Percentiles rank a stretch among this genome's conserved stretches.
Conservation (phyloP, 768 basidiomycete genomes). For the Psilocybe azurescens region DNA sequence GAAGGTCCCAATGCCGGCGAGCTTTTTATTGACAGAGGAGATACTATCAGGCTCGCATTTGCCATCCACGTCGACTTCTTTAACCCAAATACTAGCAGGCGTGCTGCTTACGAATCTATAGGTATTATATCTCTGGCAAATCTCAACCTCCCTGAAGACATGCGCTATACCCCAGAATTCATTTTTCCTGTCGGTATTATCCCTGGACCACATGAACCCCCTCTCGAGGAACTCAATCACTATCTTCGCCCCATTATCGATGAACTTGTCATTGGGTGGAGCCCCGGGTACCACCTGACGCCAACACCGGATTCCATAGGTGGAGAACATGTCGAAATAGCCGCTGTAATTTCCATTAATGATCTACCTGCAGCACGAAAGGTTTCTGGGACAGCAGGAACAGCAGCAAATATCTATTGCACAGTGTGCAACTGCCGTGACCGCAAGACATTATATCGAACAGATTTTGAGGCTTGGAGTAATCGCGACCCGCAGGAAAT, state of each 20-base stretch:
- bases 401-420: conserved; percentile 9
- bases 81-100: conserved; percentile 1
- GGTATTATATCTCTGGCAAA: conserved; percentile 7
- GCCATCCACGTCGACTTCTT: neutral
- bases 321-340: conserved; percentile 6
- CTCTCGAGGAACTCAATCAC: conserved; percentile 32
- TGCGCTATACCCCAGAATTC: conserved; percentile 14
- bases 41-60: too few relatives aligned
- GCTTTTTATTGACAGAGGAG: too few relatives aligned
- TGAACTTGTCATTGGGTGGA: neutral
- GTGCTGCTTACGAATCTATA: neutral
- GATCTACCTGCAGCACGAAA: conserved; percentile 22
- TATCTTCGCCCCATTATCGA: conserved; percentile 22
- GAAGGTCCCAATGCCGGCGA: too few relatives aligned
- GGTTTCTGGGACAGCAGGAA: neutral
- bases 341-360: conserved; percentile 4
- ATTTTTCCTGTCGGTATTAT: conserved; percentile 28
- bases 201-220: conserved; percentile 34
- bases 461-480: neutral
- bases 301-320: conserved; percentile 10
- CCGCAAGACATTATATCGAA: neutral
- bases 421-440: conserved; percentile 6
- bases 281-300: conserved; percentile 8
- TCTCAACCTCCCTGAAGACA: conserved; percentile 11
- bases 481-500: neutral